These are phyloP conservation scores for Aspergillus tamarii DNA, from an alignment of 2,329 filamentous ascomycete genomes.

Conservation along the genomic window DNA sequence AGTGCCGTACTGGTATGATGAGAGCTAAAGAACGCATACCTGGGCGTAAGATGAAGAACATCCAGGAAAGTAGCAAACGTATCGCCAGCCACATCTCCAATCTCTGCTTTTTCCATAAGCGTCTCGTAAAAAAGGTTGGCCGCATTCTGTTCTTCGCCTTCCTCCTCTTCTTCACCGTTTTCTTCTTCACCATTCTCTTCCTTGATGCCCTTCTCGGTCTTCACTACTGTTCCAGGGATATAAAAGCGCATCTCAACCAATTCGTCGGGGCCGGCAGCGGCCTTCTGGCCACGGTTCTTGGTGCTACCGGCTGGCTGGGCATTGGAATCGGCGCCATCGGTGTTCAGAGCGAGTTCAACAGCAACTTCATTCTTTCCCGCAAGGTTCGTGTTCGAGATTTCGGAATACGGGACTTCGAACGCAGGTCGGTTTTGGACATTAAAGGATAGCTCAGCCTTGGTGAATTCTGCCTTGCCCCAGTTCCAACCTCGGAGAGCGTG, in stretches of 20 bases:
- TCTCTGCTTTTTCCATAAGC: conserved; percentile 97
- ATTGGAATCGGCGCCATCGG: conserved; percentile 74
- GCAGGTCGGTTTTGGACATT: conserved; percentile 96
- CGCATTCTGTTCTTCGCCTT: conserved; percentile 85
- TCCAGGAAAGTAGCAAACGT: conserved; percentile 97
- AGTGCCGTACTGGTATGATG: conserved; percentile 20
- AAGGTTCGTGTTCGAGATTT: conserved; percentile 96
- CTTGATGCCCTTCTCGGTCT: conserved; percentile 70
- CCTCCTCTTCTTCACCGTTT: conserved; percentile 62
- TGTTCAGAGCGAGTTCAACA: conserved; percentile 83
- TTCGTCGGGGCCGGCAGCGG: conserved; percentile 85
- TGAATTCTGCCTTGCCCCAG: conserved; percentile 98
- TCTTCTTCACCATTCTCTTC: conserved; percentile 65
- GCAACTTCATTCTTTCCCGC: conserved; percentile 98
- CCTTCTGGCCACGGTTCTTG: conserved; percentile 79
- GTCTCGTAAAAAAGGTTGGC: conserved; percentile 98
- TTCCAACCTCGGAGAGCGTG: conserved; percentile 97
- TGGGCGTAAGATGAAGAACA: conserved; percentile 93
- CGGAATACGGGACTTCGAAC: conserved; percentile 95
- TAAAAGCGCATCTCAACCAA: conserved; percentile 99
- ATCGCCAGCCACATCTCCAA: conserved; percentile 97
- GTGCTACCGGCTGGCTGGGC: conserved; percentile 72
- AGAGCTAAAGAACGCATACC: conserved; percentile 53
- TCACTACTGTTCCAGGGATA: conserved; percentile 85
- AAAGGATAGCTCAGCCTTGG: conserved; percentile 91